phyloP scores from a whole-genome alignment of 2,329 filamentous ascomycete species.

The Aspergillus melleus region DNA sequence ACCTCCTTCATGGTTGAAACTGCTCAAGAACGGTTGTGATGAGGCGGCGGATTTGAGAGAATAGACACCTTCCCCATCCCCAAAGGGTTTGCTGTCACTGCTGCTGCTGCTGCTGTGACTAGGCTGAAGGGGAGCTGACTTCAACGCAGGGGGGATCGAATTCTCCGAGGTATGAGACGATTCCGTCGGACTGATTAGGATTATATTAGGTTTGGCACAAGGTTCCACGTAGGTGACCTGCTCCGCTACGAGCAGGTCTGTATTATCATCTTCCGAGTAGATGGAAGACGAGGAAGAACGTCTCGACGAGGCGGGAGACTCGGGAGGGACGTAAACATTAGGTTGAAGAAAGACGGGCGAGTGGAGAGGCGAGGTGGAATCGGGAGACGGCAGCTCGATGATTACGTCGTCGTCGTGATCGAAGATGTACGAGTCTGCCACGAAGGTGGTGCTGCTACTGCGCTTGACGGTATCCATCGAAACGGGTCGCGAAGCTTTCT shows the following conservation, averaged over 20 bases:
- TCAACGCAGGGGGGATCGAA: neutral
- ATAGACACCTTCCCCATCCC: slow-evolving; percentile 9
- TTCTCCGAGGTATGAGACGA: slow-evolving; percentile 7
- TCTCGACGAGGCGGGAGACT: slow-evolving; percentile 18
- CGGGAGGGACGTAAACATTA: slow-evolving; percentile 29
- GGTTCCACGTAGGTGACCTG: slow-evolving; percentile 34
- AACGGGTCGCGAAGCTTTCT: slow-evolving; percentile 32
- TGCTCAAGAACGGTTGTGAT: slow-evolving; percentile 19
- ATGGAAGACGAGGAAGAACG: slow-evolving; percentile 26
- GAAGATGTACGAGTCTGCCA: slow-evolving; percentile 31
- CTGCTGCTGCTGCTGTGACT: neutral
- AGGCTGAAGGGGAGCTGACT: slow-evolving; percentile 1
- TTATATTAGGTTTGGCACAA: slow-evolving; percentile 30
- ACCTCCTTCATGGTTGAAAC: slow-evolving; percentile 1
- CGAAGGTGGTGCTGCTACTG: slow-evolving; percentile 32
- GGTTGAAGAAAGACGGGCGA: slow-evolving; percentile 33
- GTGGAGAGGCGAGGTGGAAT: slow-evolving; percentile 26
- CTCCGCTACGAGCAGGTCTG: slow-evolving; percentile 34
- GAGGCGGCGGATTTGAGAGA: slow-evolving; percentile 15
- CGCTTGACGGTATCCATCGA: slow-evolving; percentile 39
- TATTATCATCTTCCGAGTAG: slow-evolving; percentile 34
- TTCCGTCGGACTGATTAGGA: slow-evolving; percentile 32
- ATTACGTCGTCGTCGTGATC: slow-evolving; percentile 35
- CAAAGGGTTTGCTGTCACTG: neutral
- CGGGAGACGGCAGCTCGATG: slow-evolving; percentile 34